A percentile compares a stretch with the other conserved stretches of the same genome.
Conservation (phyloP, 164 flowering plant genomes). For the Nymphaea thermarum region DNA sequence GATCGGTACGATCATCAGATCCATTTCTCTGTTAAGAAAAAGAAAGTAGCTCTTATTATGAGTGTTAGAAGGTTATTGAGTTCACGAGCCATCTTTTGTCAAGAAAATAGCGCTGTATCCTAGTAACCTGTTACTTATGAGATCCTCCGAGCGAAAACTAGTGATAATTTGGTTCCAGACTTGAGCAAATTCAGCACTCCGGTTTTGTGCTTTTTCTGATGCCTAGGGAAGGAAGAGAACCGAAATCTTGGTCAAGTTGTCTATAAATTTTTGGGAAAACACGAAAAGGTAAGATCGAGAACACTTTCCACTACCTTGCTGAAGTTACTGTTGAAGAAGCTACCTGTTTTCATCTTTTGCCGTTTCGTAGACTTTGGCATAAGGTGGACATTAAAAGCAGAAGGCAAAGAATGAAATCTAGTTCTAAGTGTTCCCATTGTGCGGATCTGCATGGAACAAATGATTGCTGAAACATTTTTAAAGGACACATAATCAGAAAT, state of each 20-base stretch:
- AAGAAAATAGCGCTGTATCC: not conserved
- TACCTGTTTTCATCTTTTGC: conserved; percentile 16
- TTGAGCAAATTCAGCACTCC: conserved; percentile 46
- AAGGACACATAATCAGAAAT: too few relatives aligned
- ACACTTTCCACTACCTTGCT: conserved; percentile 25
- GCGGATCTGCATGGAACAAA: conserved; percentile 42
- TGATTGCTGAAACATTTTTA: not conserved
- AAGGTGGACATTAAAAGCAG: conserved; percentile 54
- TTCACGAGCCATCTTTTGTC: not conserved
- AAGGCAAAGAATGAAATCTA: conserved; percentile 65
- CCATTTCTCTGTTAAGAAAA: conserved; percentile 56
- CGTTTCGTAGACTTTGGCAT: conserved; percentile 36
- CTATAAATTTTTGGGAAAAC: not conserved
- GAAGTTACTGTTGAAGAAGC: conserved; percentile 20
- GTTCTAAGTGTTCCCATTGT: conserved; percentile 88
- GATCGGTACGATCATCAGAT: conserved; percentile 72
- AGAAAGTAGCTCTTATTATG: not conserved
- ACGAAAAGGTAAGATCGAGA: not conserved
- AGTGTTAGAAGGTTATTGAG: not conserved
- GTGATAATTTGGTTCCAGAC: conserved; percentile 85
- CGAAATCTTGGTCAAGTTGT: not conserved
- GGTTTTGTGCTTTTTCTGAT: conserved; percentile 26
- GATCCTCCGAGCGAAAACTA: conserved; percentile 71
- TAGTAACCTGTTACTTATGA: conserved; percentile 68
- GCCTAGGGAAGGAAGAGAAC: conserved; percentile 20